Evolutionary conservation across 2,329 filamentous ascomycete genomes (phyloP).

Genomic region (Xylariaceae sp.): DNA sequence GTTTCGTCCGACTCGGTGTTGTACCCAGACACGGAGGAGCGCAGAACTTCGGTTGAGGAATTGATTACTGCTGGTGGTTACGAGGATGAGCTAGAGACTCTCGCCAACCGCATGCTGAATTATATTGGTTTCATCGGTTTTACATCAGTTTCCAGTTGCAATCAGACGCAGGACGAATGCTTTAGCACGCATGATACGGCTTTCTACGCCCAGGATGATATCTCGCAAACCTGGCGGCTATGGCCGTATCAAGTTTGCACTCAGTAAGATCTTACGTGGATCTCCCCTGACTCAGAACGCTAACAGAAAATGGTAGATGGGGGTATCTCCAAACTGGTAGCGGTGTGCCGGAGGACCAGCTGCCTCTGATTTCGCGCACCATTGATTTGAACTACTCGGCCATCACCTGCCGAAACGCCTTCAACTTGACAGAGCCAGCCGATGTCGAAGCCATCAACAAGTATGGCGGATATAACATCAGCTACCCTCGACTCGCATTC

Average conservation of each 20-base stretch:
- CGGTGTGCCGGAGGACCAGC: slow-evolving; percentile 63
- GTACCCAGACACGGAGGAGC: slow-evolving; percentile 44
- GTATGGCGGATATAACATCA: slow-evolving; percentile 73
- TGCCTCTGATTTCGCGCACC: slow-evolving; percentile 72
- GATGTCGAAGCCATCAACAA: slow-evolving; percentile 72
- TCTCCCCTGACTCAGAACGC: neutral
- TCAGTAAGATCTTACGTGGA: slow-evolving; percentile 43
- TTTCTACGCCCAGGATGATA: slow-evolving; percentile 41
- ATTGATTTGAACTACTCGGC: slow-evolving; percentile 66
- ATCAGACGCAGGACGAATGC: slow-evolving; percentile 41
- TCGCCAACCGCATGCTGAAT: slow-evolving; percentile 53
- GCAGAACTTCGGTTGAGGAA: slow-evolving; percentile 40
- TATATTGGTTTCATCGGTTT: slow-evolving; percentile 50
- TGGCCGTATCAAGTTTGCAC: slow-evolving; percentile 61
- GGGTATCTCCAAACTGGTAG: slow-evolving; percentile 77
- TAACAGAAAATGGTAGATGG: slow-evolving; percentile 56
- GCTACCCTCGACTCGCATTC: slow-evolving; percentile 74
- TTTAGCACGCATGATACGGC: slow-evolving; percentile 40
- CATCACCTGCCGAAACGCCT: slow-evolving; percentile 65
- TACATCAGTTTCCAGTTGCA: slow-evolving; percentile 32
- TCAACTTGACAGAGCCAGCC: slow-evolving; percentile 68
- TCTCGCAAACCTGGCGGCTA: slow-evolving; percentile 46
- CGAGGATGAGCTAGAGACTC: slow-evolving; percentile 38
- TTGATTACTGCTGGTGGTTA: slow-evolving; percentile 49
- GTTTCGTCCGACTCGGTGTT: slow-evolving; percentile 46